A percentile compares a stretch with the other conserved stretches of the same genome.
These are phyloP conservation scores for Pichia sporocuriosa DNA, from an alignment of 805 yeast genomes.

Conservation along the genomic window DNA sequence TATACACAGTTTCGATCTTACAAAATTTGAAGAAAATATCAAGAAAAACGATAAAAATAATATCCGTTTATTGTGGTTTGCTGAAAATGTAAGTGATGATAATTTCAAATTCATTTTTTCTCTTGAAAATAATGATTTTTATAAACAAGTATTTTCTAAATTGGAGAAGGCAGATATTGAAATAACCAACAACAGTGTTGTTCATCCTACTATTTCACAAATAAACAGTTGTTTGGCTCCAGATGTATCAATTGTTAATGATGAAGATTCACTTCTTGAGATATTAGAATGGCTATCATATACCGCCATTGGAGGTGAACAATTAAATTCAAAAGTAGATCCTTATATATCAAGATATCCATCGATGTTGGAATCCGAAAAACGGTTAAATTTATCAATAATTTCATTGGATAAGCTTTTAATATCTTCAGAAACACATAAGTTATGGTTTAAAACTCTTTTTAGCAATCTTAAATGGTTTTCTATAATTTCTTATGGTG, in stretches of 20 bases:
- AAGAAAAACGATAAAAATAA: slow-evolving; percentile 17
- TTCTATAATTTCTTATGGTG: slow-evolving; percentile 24
- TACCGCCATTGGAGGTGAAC: slow-evolving; percentile 22
- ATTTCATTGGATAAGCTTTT: neutral
- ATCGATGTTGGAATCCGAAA: slow-evolving; percentile 10
- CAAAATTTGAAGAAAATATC: slow-evolving; percentile 6
- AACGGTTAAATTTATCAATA: neutral
- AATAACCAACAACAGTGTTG: neutral
- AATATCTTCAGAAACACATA: neutral
- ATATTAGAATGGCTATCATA: slow-evolving; percentile 29
- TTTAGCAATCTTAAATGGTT: slow-evolving; percentile 18
- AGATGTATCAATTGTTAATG: slow-evolving; percentile 12
- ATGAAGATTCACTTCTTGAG: slow-evolving; percentile 19
- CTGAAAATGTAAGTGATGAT: slow-evolving; percentile 17
- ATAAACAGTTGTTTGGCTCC: slow-evolving; percentile 18
- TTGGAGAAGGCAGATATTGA: neutral
- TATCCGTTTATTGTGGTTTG: slow-evolving; percentile 27
- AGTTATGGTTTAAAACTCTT: neutral
- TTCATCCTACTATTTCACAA: neutral
- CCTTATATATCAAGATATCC: slow-evolving; percentile 23
- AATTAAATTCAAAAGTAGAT: slow-evolving; percentile 18
- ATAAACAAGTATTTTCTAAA: neutral
- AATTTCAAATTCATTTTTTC: slow-evolving; percentile 2
- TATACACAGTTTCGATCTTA: slow-evolving; percentile 20
- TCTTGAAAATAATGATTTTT: slow-evolving; percentile 1